Evolutionary conservation across 148 eudicot genomes (phyloP), one percentile per base, ranked within the genome.

Genomic region (Bassia scoparia): DNA sequence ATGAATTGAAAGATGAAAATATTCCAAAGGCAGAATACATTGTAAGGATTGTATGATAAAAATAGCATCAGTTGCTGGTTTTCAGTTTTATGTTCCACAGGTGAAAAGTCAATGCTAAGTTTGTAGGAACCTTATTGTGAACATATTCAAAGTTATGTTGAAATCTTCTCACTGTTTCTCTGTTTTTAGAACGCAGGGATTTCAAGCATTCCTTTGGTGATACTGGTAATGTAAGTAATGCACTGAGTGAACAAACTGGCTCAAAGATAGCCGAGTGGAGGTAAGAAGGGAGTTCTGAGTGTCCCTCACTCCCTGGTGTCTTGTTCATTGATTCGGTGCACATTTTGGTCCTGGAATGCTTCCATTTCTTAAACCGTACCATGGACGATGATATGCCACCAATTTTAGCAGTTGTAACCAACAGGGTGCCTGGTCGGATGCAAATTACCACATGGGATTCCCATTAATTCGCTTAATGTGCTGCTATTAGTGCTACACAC

Each of bases 361-460:
- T 95, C 63, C 91, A 97, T 18, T 95, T 95, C 84, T 81, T 95
- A 18, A 95, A 95, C 69, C 93, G 99, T 8, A 97, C 99, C 66
- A 44, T 95, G 49, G 99, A 95, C 70, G 92, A 92, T 41, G 99
- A 95, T 43, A 95, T 95, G 99, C 89, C 99, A 30, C 99, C 99
- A 0, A 91, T 95, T 53, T 70, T 95, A 66, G 96, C 92, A 7
- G 99, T 92, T 63, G 99, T 97, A 50, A 95, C 97, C 38, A 95
- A 95, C 76, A 77, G 98, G 65, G 99, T 94, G 4, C 92, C 88
- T 77, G 71, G 91, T 97, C 74, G 89, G 89, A 60, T 89, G 88
- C 86, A 95, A 71, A 68, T 95, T 97, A 2, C 94, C 99, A 24
- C 99, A 95, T 44, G 99, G 99, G 43, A 91, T 95, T 61, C 99